Base-by-base conservation (phyloP, 2,329 filamentous ascomycete genomes). In the Calonectria pauciramosa region DNA sequence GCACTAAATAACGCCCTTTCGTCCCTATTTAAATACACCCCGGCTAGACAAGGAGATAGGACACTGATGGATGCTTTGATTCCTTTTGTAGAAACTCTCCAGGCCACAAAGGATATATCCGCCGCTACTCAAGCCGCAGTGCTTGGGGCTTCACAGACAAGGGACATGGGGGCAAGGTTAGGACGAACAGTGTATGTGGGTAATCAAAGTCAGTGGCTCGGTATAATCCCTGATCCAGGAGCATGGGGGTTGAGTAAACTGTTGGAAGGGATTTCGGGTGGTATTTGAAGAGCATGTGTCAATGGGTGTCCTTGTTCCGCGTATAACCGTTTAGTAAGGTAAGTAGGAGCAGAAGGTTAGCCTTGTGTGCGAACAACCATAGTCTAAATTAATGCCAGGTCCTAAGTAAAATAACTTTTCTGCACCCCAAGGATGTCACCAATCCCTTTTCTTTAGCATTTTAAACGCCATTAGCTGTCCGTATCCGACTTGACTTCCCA, bases 111-210 rank as follows among this genome's bases (percentile, higher is more conserved):
- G 89, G 92, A 81, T 26, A 78, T 14, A 49, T 16, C 60, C 49
- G 36, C 51, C 30, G 75, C 94, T 34, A 92, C 92, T 0, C 86
- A 89, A 75, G 93, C 92, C 8, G 92, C 93, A 6, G 88, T 89
- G 73, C 86, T 90, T 71, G 94, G 93, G 2, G 90, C 93, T 28
- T 91, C 93, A 78, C 88, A 89, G 8, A 96, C 94, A 30, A 94
- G 93, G 84, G 91, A 90, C 30, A 95, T 95, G 93, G 92, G 92
- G 82, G 93, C 94, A 51, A 93, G 90, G 80, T 84, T 96, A 54
- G 94, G 94, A n/a, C 87, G 94, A 68, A 90, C 92, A 3, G 93
- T 95, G 9, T 95, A 96, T 83, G 92, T 95, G 67, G 93, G 92
- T 47, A 90, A 92, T 75, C 20, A 63, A 28, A 63, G 34, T 2